phyloP scores from a whole-genome alignment of 2,329 filamentous ascomycete genomes.

The Fusarium setosum region DNA sequence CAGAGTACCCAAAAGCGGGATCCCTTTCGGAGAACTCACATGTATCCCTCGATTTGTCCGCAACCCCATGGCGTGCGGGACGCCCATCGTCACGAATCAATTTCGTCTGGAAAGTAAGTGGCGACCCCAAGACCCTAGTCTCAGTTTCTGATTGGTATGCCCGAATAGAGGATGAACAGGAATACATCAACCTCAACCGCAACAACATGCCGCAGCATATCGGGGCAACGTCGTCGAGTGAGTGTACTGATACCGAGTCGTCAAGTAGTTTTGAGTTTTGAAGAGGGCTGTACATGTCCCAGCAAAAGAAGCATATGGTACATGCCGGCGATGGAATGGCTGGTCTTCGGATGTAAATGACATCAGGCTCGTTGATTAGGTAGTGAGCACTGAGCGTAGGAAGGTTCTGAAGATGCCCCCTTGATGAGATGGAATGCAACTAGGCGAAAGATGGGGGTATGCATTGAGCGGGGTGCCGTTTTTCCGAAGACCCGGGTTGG shows the following conservation, averaged over 20 bases:
- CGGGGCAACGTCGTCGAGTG: background rate
- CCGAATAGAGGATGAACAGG: slow-evolving; percentile 8
- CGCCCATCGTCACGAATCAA: slow-evolving; percentile 30
- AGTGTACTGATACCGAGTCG: background rate
- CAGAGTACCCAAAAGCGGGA: slow-evolving; percentile 8
- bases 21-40: slow-evolving; percentile 16
- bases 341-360: no score
- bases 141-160: background rate
- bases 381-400: no score
- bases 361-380: no score
- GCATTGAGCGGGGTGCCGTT: slow-evolving; percentile 22
- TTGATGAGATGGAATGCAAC: background rate
- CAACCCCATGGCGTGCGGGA: slow-evolving; percentile 24
- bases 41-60: slow-evolving; percentile 22
- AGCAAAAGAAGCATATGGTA: background rate
- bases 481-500: background rate
- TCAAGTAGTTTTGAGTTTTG: background rate
- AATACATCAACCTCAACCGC: slow-evolving; percentile 28
- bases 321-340: background rate
- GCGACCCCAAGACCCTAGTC: background rate
- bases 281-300: background rate
- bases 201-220: slow-evolving; percentile 27
- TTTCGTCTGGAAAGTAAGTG: slow-evolving; percentile 20
- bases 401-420: no score
- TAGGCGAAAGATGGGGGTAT: slow-evolving; percentile 3